Evolutionary conservation across 2,329 filamentous ascomycete genomes (phyloP), one percentile per base, ranked within the genome.

Genomic region (Beauveria varroae): DNA sequence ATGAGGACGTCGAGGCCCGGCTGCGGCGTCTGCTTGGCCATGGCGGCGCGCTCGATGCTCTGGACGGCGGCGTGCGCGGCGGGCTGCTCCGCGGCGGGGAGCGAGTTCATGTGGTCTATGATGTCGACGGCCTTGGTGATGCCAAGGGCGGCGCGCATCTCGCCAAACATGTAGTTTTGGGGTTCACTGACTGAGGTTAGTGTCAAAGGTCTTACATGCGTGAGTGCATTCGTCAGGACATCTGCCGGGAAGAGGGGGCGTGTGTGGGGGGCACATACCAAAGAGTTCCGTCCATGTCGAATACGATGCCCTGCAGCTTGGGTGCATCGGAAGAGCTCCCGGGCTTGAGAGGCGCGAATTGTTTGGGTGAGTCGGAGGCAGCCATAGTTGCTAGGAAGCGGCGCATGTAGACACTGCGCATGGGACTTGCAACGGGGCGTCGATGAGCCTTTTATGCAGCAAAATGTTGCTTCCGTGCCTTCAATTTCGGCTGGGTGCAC

Each of bases 261-360:
- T 22, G 18, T 9, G 49, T 10, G 10, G 8, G 41, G 14, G 22
- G 18, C 56, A 54, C 59, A 61, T 40, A 96, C 93, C 89, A 97
- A 63, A 98, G 76, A 26, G 93, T 99, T 3, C 93, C 93, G 74
- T 99, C 93, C 65, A 99, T 90, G 76, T 99, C 93, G 75, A 98
- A 98, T 16, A 98, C 81, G 1, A 88, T 75, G 3, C 86, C 86
- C 63, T 79, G 78, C 30, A 89, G 73, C 61, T 71, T 76, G 2
- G 81, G 81, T 24, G 74, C 70, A 9, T 70, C 69, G 26, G 68
- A 66, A 3, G 71, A 58, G 10, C 68, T 66, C 7, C 72, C 73
- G 22, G 72, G 68, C 62, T 75, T 77, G 54, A 88, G 71, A 12
- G 86, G 85, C 49, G 83, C 81, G 67, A 88, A 88, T 37, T 77